phyloP scores from a whole-genome alignment of 257 asterid species.

The Nicotiana undulata region DNA sequence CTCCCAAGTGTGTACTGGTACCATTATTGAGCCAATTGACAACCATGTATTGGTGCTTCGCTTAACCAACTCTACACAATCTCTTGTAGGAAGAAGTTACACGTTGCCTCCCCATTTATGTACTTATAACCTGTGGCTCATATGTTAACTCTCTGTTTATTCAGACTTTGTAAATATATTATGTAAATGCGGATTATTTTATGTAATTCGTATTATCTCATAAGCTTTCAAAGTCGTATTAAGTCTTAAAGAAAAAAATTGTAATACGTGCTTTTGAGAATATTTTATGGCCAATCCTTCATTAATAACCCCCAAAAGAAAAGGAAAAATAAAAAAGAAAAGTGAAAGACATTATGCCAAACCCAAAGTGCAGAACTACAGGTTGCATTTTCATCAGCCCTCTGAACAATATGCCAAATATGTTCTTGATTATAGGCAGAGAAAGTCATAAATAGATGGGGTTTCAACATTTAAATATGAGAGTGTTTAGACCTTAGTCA shows the following conservation, averaged over 20 bases:
- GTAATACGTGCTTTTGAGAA: not conserved
- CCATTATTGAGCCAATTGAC: not conserved
- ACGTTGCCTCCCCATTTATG: not conserved
- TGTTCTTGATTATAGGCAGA: not conserved
- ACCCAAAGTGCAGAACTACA: not conserved
- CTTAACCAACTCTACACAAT: not conserved
- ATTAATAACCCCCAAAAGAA: too few species aligned
- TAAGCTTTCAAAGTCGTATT: not conserved
- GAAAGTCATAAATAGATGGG: not conserved
- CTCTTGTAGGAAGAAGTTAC: not conserved
- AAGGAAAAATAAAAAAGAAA: not conserved
- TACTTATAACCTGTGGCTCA: not conserved
- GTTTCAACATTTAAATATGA: not conserved
- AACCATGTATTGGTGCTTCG: not conserved
- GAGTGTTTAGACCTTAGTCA: not conserved
- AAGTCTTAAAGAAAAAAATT: not conserved
- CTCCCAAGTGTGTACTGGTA: not conserved
- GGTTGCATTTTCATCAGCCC: not conserved
- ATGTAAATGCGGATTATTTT: not conserved
- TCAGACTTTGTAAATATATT: too few species aligned
- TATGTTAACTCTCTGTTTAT: not conserved
- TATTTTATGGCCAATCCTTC: not conserved
- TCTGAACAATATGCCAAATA: not conserved
- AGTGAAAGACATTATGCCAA: not conserved
- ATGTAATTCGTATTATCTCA: not conserved